Percentiles rank a stretch among this genome's conserved stretches.
These are phyloP conservation scores for Suillus bovinus DNA, from an alignment of 768 basidiomycete genomes.

Conservation along the genomic window DNA sequence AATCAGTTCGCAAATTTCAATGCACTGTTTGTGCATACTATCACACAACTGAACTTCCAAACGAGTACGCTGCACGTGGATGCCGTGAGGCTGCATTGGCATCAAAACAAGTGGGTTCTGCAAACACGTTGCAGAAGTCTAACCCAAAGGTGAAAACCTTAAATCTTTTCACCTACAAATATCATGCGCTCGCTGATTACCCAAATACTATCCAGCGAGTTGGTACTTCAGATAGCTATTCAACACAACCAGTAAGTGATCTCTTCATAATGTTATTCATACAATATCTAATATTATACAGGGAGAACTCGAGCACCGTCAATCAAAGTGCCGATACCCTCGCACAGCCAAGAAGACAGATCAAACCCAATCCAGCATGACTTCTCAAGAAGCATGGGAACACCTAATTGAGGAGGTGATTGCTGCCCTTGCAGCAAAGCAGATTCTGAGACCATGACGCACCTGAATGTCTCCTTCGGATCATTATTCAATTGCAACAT, in stretches of 20 bases:
- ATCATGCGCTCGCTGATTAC: conserved; percentile 19
- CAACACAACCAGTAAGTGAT: conserved; percentile 33
- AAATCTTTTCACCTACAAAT: conserved; percentile 19
- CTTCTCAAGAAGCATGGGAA: conserved; percentile 18
- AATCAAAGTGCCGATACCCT: conserved; percentile 36
- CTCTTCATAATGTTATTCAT: neutral
- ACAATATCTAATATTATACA: conserved; percentile 12
- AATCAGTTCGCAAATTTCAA: conserved; percentile 24
- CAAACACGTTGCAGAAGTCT: neutral
- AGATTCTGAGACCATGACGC: neutral
- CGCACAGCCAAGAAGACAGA: conserved; percentile 35
- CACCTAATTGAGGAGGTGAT: conserved; percentile 19
- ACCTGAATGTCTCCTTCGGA: neutral
- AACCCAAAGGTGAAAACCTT: conserved; percentile 11
- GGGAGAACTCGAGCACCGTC: conserved; percentile 40
- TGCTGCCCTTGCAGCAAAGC: neutral
- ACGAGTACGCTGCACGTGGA: conserved; percentile 25
- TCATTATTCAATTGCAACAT: conserved; percentile 25
- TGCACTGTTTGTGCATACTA: conserved; percentile 21
- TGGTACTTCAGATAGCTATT: conserved; percentile 39
- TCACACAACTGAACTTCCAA: conserved; percentile 30
- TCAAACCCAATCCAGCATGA: conserved; percentile 21
- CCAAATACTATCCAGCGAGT: conserved; percentile 12
- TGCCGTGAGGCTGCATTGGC: conserved; percentile 12
- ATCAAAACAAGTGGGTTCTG: neutral